These are phyloP conservation scores for Saururus chinensis DNA, from an alignment of 164 flowering plant genomes.

Conservation along the genomic window DNA sequence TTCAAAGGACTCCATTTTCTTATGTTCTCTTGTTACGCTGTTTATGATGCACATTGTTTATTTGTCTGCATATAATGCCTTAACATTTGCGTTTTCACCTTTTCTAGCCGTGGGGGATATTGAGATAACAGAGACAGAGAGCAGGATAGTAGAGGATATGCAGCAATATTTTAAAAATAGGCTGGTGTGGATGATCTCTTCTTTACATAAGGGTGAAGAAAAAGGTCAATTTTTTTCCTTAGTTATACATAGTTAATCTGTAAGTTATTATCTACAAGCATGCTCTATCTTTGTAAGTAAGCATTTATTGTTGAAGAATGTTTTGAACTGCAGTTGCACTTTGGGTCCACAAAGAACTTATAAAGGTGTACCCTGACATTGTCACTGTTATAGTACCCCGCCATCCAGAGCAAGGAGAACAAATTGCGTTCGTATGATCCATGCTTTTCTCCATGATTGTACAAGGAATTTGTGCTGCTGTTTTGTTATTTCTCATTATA, in stretches of 20 bases:
- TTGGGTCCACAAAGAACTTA: slow-evolving; percentile 50
- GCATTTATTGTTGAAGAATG: slow-evolving; percentile 2
- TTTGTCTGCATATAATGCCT: neutral
- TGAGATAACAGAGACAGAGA: slow-evolving; percentile 20
- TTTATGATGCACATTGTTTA: no score
- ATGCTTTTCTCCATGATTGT: neutral
- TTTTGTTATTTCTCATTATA: no score
- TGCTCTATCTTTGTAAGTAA: neutral
- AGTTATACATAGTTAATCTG: neutral
- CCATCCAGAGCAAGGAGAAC: slow-evolving; percentile 57
- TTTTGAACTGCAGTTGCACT: slow-evolving; percentile 52
- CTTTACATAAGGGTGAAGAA: slow-evolving; percentile 88
- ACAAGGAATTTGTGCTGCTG: neutral
- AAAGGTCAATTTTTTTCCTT: slow-evolving; percentile 33
- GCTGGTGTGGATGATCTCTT: slow-evolving; percentile 88
- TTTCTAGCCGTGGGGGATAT: slow-evolving; percentile 37
- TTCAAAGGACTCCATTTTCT: no score
- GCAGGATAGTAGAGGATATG: slow-evolving; percentile 31
- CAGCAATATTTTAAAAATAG: slow-evolving; percentile 38
- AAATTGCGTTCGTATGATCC: slow-evolving; percentile 52
- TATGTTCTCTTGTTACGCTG: no score
- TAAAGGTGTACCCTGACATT: slow-evolving; percentile 36
- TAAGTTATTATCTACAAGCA: neutral
- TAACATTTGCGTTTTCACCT: neutral
- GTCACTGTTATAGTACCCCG: slow-evolving; percentile 81